Evolutionary conservation across 768 basidiomycete genomes (phyloP).

Genomic region (Trametes punicea): DNA sequence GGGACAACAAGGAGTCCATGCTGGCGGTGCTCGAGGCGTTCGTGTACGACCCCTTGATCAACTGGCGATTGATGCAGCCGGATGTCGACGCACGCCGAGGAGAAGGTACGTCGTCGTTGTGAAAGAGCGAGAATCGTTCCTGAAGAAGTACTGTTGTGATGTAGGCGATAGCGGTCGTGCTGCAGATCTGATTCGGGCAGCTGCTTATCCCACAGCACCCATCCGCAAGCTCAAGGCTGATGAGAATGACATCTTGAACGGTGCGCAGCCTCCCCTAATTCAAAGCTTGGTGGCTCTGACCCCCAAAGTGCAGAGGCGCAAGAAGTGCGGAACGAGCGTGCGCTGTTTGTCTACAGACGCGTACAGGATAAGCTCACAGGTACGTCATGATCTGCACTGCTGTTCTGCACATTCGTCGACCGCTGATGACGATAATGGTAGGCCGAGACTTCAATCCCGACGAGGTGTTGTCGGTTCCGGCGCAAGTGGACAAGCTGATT

Average conservation of each 20-base stretch:
- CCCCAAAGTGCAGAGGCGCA: slow-evolving; percentile 52
- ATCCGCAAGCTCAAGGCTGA: slow-evolving; percentile 83
- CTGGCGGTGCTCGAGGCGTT: slow-evolving; percentile 99
- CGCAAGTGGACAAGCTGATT: slow-evolving; percentile 91
- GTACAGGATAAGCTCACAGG: slow-evolving; percentile 95
- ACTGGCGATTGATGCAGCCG: slow-evolving; percentile 90
- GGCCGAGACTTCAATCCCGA: slow-evolving; percentile 94
- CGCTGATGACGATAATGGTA: slow-evolving; percentile 27
- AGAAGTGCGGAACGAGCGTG: slow-evolving; percentile 89
- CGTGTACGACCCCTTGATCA: slow-evolving; percentile 97
- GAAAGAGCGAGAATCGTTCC: neutral
- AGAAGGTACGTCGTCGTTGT: slow-evolving; percentile 47
- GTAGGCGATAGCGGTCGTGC: slow-evolving; percentile 13
- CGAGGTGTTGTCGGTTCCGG: slow-evolving; percentile 62
- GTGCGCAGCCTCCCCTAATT: slow-evolving; percentile 38
- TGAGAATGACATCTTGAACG: slow-evolving; percentile 91
- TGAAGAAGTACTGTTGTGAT: neutral
- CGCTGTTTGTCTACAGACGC: slow-evolving; percentile 88
- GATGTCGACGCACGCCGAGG: slow-evolving; percentile 70
- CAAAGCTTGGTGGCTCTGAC: slow-evolving; percentile 1
- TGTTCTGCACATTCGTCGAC: neutral
- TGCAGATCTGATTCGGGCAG: slow-evolving; percentile 57
- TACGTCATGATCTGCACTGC: slow-evolving; percentile 31
- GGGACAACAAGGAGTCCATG: slow-evolving; percentile 97
- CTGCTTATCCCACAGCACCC: slow-evolving; percentile 76